Conservation (phyloP, 2,329 filamentous ascomycete genomes). For the Cyphellophora attinorum region DNA sequence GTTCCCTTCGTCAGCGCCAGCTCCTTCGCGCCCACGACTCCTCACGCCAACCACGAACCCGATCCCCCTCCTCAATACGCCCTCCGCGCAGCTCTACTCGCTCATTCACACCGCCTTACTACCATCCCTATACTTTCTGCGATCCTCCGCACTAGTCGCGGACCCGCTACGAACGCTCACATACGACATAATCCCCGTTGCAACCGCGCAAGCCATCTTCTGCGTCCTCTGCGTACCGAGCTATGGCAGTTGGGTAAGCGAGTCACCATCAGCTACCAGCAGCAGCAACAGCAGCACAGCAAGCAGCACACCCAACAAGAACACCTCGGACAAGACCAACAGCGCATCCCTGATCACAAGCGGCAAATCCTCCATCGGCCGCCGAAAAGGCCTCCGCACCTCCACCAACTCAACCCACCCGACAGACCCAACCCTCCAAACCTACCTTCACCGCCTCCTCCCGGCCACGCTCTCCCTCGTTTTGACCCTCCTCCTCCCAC, state of each 20-base stretch:
- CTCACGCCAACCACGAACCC: slow-evolving; percentile 23
- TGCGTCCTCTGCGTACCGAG: slow-evolving; percentile 50
- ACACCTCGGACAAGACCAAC: too few relatives aligned
- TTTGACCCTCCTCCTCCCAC: slow-evolving; percentile 43
- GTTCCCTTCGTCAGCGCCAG: slow-evolving; percentile 5
- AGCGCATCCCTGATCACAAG: too few relatives aligned
- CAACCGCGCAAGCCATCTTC: slow-evolving; percentile 53
- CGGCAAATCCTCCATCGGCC: too few relatives aligned
- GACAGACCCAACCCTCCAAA: too few relatives aligned
- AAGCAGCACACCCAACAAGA: too few relatives aligned
- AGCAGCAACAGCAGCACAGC: too few relatives aligned
- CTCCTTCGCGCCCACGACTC: too few relatives aligned
- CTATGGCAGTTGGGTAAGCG: slow-evolving; percentile 32
- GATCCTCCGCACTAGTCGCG: slow-evolving; percentile 58
- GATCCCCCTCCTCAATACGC: slow-evolving; percentile 37
- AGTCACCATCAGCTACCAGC: too few relatives aligned
- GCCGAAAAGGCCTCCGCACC: too few relatives aligned
- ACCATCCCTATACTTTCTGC: slow-evolving; percentile 51
- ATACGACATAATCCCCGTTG: slow-evolving; percentile 52
- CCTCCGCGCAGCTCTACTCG: slow-evolving; percentile 46
- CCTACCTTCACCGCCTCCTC: too few relatives aligned
- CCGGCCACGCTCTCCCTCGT: slow-evolving; percentile 47
- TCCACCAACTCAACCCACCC: too few relatives aligned
- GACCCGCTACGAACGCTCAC: slow-evolving; percentile 59
- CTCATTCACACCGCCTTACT: slow-evolving; percentile 61